phyloP scores from a whole-genome alignment of 2,329 filamentous ascomycete genomes.

The Cercospora brassicicola region DNA sequence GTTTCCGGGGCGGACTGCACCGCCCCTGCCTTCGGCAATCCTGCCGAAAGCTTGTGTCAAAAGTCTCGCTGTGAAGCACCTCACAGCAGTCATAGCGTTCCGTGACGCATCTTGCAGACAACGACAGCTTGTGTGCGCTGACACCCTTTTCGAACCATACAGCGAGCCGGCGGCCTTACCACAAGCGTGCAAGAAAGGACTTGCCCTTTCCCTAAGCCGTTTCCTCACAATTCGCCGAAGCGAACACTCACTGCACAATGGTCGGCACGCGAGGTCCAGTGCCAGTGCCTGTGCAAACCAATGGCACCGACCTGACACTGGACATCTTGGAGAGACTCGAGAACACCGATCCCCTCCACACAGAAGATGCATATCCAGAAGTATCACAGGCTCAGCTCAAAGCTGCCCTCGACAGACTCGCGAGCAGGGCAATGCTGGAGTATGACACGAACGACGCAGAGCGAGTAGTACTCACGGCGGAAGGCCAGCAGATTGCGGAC shows the following conservation, averaged over 20 bases:
- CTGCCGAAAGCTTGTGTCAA: slow-evolving; percentile 11
- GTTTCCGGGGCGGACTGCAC: slow-evolving; percentile 28
- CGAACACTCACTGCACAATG: slow-evolving; percentile 16
- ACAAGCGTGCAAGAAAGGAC: neutral
- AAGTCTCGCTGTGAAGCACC: slow-evolving; percentile 2
- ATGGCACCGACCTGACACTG: slow-evolving; percentile 62
- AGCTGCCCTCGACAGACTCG: slow-evolving; percentile 81
- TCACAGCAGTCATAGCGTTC: slow-evolving; percentile 10
- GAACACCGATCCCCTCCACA: slow-evolving; percentile 39
- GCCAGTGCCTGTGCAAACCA: slow-evolving; percentile 42
- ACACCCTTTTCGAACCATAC: neutral
- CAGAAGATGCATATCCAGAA: slow-evolving; percentile 37
- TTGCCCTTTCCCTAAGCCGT: neutral
- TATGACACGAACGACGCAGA: slow-evolving; percentile 83
- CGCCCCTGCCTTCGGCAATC: slow-evolving; percentile 10
- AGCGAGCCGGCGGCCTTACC: slow-evolving; percentile 42
- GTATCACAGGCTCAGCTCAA: slow-evolving; percentile 61
- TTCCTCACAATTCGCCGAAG: neutral
- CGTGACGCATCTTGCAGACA: slow-evolving; percentile 3
- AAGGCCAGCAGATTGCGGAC: slow-evolving; percentile 71
- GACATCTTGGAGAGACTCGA: slow-evolving; percentile 73
- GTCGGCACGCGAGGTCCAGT: slow-evolving; percentile 46
- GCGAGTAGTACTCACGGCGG: slow-evolving; percentile 71
- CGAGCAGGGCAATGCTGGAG: slow-evolving; percentile 78
- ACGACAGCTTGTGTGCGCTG: neutral